Percentiles rank a stretch among this genome's conserved stretches.
Conservation (phyloP, 352 stramenopile genomes). For the Globisporangium cederbergense region DNA sequence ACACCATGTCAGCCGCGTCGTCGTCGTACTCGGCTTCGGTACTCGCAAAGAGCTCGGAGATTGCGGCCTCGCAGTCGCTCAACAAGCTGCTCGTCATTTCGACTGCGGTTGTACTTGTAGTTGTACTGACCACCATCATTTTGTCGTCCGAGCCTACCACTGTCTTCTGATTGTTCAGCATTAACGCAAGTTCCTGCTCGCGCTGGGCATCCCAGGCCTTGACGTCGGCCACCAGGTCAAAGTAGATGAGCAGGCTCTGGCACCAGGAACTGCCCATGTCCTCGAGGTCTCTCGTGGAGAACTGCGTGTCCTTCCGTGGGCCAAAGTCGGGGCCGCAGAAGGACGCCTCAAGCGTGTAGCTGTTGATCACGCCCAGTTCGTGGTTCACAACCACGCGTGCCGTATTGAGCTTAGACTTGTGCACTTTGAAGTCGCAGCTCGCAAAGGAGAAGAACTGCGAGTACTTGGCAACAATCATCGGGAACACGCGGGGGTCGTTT, state of each 20-base stretch:
- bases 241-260: constrained; percentile 74
- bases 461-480: constrained; percentile 74
- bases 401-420: constrained; percentile 88
- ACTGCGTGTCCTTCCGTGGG: constrained; percentile 60
- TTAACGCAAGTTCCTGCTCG: constrained; percentile 5
- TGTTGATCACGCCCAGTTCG: constrained; percentile 81
- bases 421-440: constrained; percentile 88
- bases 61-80: constrained; percentile 56
- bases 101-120: constrained; percentile 1
- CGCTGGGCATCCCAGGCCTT: constrained; percentile 28
- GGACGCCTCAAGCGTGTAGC: constrained; percentile 89
- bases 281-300: constrained; percentile 70
- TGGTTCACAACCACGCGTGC: constrained; percentile 89
- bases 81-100: constrained; percentile 37
- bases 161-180: background rate
- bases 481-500: constrained; percentile 70
- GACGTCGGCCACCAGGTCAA: constrained; percentile 49
- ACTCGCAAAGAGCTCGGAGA: constrained; percentile 49
- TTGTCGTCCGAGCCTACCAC: background rate
- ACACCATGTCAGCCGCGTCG: constrained; percentile 10
- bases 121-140: background rate
- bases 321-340: constrained; percentile 87
- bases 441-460: constrained; percentile 74
- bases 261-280: constrained; percentile 75
- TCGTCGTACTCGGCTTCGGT: constrained; percentile 25